Base-by-base conservation (phyloP, 495 filamentous ascomycete species). In the Lasiosphaeria ovina region DNA sequence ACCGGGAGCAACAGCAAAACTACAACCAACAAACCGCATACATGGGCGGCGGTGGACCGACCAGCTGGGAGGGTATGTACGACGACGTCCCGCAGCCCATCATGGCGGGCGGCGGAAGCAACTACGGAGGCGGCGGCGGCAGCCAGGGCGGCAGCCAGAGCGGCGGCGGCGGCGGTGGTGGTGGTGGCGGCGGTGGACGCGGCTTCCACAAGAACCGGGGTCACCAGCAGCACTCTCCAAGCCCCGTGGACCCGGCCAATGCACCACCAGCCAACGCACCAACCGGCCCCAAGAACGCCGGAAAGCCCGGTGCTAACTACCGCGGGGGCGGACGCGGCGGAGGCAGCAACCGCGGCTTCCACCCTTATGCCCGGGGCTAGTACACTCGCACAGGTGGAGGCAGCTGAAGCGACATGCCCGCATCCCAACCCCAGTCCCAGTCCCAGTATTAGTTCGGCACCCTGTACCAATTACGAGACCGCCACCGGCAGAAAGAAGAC, bases 61-160 rank as follows among this genome's bases (percentile, higher is more conserved):
- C 90, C 31, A 91, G 88, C 31, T 98, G 94, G 93, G 94, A 98
- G 73, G 94, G 94, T 57, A 98, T 98, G 94, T 98, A 98, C 72
- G 94, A 98, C 71, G 94, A 97, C 71, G 92, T 96, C 1, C 95
- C 95, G 31, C 92, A 93, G 67, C 92, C 92, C 8, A 86, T 87
- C 58, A 83, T 87, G 51, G 82, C 85, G 58, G 57, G 83, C 54
- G 85, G 84, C 31, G 81, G 83, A 53, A 82, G 84, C 24, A 54
- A 83, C 52, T 81, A 82, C 50, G 77, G 81, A 50, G 81, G 82
- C 62, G 75, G 80, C 34, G 77, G 78, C 54, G 79, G 84, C 48
- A 79, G 83, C 51, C 72, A 83, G 50, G 83, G 84, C 14, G 76
- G 77, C 5, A 76, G 72, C 60, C 71, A 74, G 47, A 73, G 74